Base-by-base conservation (phyloP, 176 grass and related monocot species). In the Otatea glauca region DNA sequence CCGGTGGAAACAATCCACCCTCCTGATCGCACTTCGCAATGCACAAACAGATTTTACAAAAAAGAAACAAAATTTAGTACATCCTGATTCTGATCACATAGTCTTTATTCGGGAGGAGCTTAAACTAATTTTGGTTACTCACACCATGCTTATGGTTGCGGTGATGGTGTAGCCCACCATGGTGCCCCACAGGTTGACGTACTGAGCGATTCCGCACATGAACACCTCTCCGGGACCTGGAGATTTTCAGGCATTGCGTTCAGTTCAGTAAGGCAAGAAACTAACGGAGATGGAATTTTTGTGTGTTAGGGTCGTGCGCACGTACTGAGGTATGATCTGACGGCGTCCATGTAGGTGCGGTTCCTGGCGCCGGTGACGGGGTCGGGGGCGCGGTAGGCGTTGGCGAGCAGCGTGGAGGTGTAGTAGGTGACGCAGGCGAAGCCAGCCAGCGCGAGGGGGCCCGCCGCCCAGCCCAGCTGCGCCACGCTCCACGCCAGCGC, bases 101-200 rank as follows among this genome's bases (percentile, higher is more conserved):
- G 38, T 5, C 4, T 71, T 20, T 10, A 64, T 78, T 21, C 53
- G 16, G 43, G 63, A 29, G 65, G 5, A 62, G 77, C 2, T 72
- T 12, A 3, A 24, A 15, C 3, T 38, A 0, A 32, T 35, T 60
- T 69, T 24, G 65, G 56, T 85, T 39, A 86, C 88, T 94, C 72
- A 94, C 94, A 78, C 90, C 94, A 97, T 97, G 85, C 94, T 97
- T 78, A 87, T 94, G 84, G 89, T 88, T 0, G 94, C 86, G 0
- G 94, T 97, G 82, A 97, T 92, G 35, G 94, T 97, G 85, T 94
- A 97, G 10, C 94, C 89, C 3, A 97, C 89, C 87, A 97, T 94
- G 42, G 92, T 90, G 59, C 94, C 94, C 94, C 94, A 97, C n/a
- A 97, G 77, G 65, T 92, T 88, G 0, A 92, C 87, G 81, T 94